phyloP scores from a whole-genome alignment of 1,284 basidiomycete genomes.

The Porodaedalea pini region DNA sequence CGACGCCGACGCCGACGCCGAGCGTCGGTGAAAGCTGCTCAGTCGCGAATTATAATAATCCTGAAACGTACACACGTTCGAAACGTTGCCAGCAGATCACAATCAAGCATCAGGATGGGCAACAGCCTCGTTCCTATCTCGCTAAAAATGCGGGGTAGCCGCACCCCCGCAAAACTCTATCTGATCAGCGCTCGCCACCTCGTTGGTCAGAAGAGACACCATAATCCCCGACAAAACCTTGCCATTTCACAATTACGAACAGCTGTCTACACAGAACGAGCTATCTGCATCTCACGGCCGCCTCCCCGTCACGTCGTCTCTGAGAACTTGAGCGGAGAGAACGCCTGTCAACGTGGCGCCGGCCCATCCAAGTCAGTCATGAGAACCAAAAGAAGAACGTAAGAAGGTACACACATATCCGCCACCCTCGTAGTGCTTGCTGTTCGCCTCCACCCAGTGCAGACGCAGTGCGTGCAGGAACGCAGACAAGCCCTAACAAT shows the following conservation, averaged over 20 bases:
- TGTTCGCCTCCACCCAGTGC: constrained; percentile 97
- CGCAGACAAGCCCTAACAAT: constrained; percentile 69
- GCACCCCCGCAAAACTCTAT: background rate
- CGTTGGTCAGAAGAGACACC: background rate
- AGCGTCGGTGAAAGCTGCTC: background rate
- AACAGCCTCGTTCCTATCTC: constrained; percentile 10
- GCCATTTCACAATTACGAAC: constrained; percentile 3
- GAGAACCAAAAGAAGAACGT: constrained; percentile 36
- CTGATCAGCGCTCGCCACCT: background rate
- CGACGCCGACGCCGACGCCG: background rate
- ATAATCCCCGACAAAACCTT: background rate
- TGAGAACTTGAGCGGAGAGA: constrained; percentile 65
- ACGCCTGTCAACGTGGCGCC: constrained; percentile 42
- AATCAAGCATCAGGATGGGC: constrained; percentile 2
- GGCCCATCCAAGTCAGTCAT: constrained; percentile 26
- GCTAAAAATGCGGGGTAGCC: constrained; percentile 18
- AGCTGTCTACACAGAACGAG: constrained; percentile 6
- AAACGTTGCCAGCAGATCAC: constrained; percentile 16
- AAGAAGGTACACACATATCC: constrained; percentile 66
- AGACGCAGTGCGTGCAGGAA: constrained; percentile 95
- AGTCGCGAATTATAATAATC: background rate
- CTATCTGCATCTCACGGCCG: background rate
- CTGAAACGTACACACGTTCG: background rate
- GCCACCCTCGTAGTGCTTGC: constrained; percentile 92
- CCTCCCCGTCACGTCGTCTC: constrained; percentile 38